Evolutionary conservation across 2,329 filamentous ascomycete species (phyloP).

Genomic region (Stromatinia cepivora): DNA sequence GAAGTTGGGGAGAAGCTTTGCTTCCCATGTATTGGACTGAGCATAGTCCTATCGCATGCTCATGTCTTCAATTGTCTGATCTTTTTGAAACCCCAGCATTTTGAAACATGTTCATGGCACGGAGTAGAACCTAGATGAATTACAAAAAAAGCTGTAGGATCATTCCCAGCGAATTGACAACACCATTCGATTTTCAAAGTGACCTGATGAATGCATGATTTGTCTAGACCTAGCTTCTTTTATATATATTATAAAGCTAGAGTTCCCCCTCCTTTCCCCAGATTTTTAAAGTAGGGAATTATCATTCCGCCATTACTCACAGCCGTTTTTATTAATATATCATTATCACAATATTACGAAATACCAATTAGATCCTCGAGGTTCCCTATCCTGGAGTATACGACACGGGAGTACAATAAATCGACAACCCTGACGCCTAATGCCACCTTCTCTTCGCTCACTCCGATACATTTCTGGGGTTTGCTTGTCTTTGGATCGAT

Average conservation of each 20-base stretch:
- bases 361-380: not conserved
- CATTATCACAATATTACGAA: not conserved
- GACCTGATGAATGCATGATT: not conserved
- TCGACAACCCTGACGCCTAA: conserved; percentile 12
- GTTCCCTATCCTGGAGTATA: not conserved
- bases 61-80: not conserved
- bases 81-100: not conserved
- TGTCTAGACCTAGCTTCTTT: conserved; percentile 8
- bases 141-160: not conserved
- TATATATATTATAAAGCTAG: conserved; percentile 8
- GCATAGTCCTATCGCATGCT: conserved; percentile 10
- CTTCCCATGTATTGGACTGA: conserved; percentile 1
- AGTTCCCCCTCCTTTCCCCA: conserved; percentile 17
- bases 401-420: not conserved
- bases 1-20: not conserved
- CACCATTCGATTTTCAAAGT: not conserved
- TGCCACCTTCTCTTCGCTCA: conserved; percentile 8
- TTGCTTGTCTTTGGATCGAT: conserved; percentile 10
- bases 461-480: not conserved
- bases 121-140: not conserved
- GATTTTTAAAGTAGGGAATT: conserved; percentile 5
- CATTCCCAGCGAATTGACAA: not conserved
- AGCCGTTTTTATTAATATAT: not conserved
- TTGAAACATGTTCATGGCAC: not conserved
- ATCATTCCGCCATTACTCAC: not conserved